A percentile compares a stretch with the other conserved stretches of the same genome.
Evolutionary conservation across 768 basidiomycete species (phyloP).

Genomic region (Daedalea quercina): DNA sequence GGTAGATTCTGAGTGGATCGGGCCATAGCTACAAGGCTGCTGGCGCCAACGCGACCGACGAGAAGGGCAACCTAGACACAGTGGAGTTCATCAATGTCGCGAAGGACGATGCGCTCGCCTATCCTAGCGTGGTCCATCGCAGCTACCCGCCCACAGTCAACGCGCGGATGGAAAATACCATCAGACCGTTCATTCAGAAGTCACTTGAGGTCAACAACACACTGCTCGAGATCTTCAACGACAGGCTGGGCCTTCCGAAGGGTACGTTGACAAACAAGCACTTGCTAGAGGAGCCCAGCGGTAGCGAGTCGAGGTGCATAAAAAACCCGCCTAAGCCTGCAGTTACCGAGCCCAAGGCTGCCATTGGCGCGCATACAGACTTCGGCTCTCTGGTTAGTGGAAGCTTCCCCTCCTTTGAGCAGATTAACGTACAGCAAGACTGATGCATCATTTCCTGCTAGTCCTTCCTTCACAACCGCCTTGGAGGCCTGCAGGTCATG

Average conservation of each 20-base stretch:
- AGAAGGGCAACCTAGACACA: conserved; percentile 24
- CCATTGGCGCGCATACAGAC: conserved; percentile 29
- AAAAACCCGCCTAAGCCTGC: conserved; percentile 20
- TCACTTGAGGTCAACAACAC: conserved; percentile 24
- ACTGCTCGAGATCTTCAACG: conserved; percentile 25
- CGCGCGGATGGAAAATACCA: conserved; percentile 20
- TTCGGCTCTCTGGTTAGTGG: conserved; percentile 28
- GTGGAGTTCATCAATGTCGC: conserved; percentile 31
- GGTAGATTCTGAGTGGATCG: not conserved
- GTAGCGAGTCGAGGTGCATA: conserved; percentile 27
- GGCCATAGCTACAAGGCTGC: conserved; percentile 22
- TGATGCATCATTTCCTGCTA: conserved; percentile 25
- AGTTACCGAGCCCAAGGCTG: conserved; percentile 15
- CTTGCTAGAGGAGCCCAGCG: conserved; percentile 19
- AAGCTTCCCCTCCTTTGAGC: conserved; percentile 11
- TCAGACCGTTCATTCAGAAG: conserved; percentile 24
- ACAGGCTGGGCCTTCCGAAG: conserved; percentile 25
- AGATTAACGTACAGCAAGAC: conserved; percentile 27
- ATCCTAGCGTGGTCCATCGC: conserved; percentile 24
- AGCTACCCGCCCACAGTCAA: conserved; percentile 26
- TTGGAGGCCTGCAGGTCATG: conserved; percentile 66
- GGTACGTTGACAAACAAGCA: conserved; percentile 24
- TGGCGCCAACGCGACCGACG: conserved; percentile 28
- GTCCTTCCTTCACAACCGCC: conserved; percentile 64
- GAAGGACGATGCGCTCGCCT: conserved; percentile 31